Evolutionary conservation across 805 yeast genomes (phyloP).

Genomic region (Kazachstania bromeliacearum): DNA sequence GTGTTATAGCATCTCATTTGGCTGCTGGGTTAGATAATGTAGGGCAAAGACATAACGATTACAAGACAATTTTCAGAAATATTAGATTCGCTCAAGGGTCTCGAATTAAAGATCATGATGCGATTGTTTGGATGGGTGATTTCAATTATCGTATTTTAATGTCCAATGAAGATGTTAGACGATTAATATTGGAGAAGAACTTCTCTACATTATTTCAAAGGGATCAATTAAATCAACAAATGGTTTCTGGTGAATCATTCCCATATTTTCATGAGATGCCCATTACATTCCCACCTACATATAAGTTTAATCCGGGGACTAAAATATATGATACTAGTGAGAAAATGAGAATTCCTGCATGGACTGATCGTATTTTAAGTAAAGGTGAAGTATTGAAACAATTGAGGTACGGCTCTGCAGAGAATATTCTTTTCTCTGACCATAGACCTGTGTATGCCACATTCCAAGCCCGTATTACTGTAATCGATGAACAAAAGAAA

Average conservation of each 20-base stretch:
- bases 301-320: conserved; percentile 86
- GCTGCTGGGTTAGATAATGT: conserved; percentile 85
- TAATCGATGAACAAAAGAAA: conserved; percentile 51
- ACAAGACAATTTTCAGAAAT: conserved; percentile 65
- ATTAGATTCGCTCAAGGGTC: conserved; percentile 50
- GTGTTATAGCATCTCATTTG: conserved; percentile 77
- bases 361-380: conserved; percentile 88
- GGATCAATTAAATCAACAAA: conserved; percentile 76
- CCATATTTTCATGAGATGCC: conserved; percentile 76
- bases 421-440: conserved; percentile 61
- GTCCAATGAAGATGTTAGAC: conserved; percentile 61
- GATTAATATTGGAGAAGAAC: conserved; percentile 39
- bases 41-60: conserved; percentile 80
- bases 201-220: conserved; percentile 46
- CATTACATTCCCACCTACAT: conserved; percentile 80
- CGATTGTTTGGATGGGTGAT: conserved; percentile 87
- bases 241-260: conserved; percentile 66
- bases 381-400: conserved; percentile 54
- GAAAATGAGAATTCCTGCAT: conserved; percentile 88
- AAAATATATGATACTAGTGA: conserved; percentile 78
- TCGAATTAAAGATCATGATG: conserved; percentile 67
- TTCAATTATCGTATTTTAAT: conserved; percentile 76
- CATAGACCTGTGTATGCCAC: conserved; percentile 83
- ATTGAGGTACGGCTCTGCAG: conserved; percentile 48
- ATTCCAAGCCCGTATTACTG: conserved; percentile 52